Conservation (phyloP, 306 rosid genomes). For the Carpinus viminea region DNA sequence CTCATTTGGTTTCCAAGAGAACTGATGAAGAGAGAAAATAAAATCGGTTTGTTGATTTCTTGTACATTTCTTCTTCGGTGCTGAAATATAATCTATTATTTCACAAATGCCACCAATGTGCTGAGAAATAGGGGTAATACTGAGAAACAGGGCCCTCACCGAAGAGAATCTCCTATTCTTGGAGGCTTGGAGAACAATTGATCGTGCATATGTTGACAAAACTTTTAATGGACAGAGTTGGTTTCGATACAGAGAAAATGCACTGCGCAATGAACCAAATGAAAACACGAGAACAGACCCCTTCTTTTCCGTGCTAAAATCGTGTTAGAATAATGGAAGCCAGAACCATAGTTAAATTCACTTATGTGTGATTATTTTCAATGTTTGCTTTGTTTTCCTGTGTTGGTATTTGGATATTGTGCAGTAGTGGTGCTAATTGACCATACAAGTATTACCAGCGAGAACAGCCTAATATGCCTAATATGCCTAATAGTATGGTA, state of each 20-base stretch:
- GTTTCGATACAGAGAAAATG: constrained; percentile 96
- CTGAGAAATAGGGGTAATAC: too few relatives aligned
- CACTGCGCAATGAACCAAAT: constrained; percentile 76
- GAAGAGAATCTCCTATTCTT: constrained; percentile 92
- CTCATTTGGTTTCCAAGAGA: constrained; percentile 4
- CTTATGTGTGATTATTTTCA: neutral
- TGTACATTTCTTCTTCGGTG: neutral
- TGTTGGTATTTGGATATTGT: neutral
- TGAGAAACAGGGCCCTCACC: constrained; percentile 69
- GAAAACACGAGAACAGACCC: constrained; percentile 83
- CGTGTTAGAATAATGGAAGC: neutral
- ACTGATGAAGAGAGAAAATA: neutral
- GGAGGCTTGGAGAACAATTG: constrained; percentile 99
- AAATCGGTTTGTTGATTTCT: neutral
- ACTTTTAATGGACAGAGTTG: constrained; percentile 92
- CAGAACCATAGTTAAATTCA: neutral
- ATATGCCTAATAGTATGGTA: neutral
- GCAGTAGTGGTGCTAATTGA: neutral
- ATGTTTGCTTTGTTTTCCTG: neutral
- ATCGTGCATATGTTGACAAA: constrained; percentile 92
- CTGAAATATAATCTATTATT: neutral
- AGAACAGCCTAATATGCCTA: neutral
- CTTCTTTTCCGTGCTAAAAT: neutral
- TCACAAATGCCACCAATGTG: too few relatives aligned
- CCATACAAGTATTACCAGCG: neutral